phyloP scores from a whole-genome alignment of 1,284 basidiomycete genomes.

The Meripilus lineatus region DNA sequence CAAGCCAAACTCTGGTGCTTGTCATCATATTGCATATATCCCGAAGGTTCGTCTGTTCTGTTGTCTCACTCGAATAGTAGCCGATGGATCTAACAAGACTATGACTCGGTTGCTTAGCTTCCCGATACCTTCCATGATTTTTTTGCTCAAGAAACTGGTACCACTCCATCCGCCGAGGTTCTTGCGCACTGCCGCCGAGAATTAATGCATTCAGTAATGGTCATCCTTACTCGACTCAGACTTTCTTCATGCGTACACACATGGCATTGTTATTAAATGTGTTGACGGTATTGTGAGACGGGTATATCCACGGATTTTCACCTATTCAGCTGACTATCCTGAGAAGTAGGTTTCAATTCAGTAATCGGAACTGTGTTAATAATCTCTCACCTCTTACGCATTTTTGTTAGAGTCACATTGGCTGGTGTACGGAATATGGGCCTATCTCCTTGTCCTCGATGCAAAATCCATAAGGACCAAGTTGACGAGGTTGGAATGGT shows the following conservation, averaged over 20 bases:
- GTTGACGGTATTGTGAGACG: conserved; percentile 18
- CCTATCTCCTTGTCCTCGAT: conserved; percentile 24
- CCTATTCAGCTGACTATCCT: conserved; percentile 27
- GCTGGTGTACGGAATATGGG: conserved; percentile 23
- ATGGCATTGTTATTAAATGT: conserved; percentile 22
- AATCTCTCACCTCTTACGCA: no score
- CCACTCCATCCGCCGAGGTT: conserved; percentile 13
- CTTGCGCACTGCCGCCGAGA: conserved; percentile 20
- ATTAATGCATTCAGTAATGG: conserved; percentile 28
- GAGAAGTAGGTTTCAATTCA: conserved; percentile 20
- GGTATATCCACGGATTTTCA: conserved; percentile 21
- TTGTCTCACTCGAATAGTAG: background rate
- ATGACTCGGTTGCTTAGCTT: conserved; percentile 9
- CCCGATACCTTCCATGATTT: conserved; percentile 26
- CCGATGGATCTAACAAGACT: background rate
- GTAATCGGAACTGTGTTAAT: no score
- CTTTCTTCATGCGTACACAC: conserved; percentile 19
- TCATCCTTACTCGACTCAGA: conserved; percentile 16
- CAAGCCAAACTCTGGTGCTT: conserved; percentile 18
- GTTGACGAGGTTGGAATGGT: background rate
- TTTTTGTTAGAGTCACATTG: conserved; percentile 25
- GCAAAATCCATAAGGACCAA: conserved; percentile 15
- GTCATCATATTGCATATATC: conserved; percentile 32
- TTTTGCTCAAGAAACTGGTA: conserved; percentile 10
- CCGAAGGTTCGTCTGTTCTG: conserved; percentile 20